Percentiles rank a stretch among this genome's conserved stretches.
These are phyloP conservation scores for Trichosporon faecale DNA, from an alignment of 1,284 basidiomycete species.

Conservation along the genomic window DNA sequence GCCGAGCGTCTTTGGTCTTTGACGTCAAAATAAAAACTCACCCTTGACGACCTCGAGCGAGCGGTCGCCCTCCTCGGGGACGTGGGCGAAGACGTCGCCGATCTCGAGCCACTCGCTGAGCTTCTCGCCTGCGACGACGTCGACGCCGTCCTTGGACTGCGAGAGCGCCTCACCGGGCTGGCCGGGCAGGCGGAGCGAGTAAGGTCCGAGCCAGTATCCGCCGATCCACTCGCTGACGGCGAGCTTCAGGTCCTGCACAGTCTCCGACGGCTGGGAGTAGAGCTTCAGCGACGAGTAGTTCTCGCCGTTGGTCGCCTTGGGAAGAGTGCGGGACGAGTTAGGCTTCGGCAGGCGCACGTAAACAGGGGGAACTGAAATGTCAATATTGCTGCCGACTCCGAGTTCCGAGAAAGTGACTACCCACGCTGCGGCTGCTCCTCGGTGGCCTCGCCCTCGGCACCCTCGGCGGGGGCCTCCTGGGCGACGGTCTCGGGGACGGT, in stretches of 20 bases:
- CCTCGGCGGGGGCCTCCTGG: slow-evolving; percentile 18
- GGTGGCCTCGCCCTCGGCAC: slow-evolving; percentile 13
- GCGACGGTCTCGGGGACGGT: slow-evolving; percentile 19
- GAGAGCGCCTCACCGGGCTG: slow-evolving; percentile 26
- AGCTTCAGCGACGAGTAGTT: slow-evolving; percentile 39
- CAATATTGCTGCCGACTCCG: neutral
- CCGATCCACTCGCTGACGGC: slow-evolving; percentile 51
- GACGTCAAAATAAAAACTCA: slow-evolving; percentile 25
- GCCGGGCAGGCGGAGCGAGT: slow-evolving; percentile 47
- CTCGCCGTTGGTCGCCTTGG: slow-evolving; percentile 33
- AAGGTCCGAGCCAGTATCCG: slow-evolving; percentile 54
- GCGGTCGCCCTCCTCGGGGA: slow-evolving; percentile 38
- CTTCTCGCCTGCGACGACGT: slow-evolving; percentile 48
- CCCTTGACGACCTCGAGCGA: slow-evolving; percentile 49
- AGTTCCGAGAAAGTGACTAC: neutral
- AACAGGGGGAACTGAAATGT: slow-evolving; percentile 37
- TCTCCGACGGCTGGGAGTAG: slow-evolving; percentile 47
- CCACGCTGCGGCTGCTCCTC: slow-evolving; percentile 19
- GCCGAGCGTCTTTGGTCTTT: neutral
- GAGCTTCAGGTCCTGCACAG: slow-evolving; percentile 52
- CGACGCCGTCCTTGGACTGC: slow-evolving; percentile 44
- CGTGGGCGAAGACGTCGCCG: slow-evolving; percentile 50
- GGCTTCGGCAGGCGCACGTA: slow-evolving; percentile 47
- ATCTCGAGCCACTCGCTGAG: slow-evolving; percentile 53
- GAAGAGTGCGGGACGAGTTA: slow-evolving; percentile 44